Base-by-base conservation (phyloP, 768 basidiomycete genomes). In the Austroboletus festivus region DNA sequence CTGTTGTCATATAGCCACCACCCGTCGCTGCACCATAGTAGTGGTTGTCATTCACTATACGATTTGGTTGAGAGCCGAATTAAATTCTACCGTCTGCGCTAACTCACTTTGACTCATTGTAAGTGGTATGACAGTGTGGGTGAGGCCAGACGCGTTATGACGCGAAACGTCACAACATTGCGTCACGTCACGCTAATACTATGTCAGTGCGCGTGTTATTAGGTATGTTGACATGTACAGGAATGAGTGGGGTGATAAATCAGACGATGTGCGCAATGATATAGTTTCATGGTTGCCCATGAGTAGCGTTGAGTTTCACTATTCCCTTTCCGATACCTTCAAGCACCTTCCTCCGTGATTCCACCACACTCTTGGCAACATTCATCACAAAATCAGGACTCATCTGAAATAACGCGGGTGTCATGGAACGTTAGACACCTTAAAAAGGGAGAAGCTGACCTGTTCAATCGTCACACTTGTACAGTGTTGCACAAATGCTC, bases 301-400 rank as follows among this genome's bases (percentile, higher is more conserved):
- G 71, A 11, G 67, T 70, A 31, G 72, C 65, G 57, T 69, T 71
- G 39, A 85, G 63, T 42, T 79, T 80, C n/a, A 64, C 58, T 47
- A 86, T 73, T 16, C 89, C 88, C 60, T 85, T 89, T 23, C 80
- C 82, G 35, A 83, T 70, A 22, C 87, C 88, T 47, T 87, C 86
- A 19, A 82, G 64, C 7, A 85, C 78, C 64, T 82, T 86, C 64
- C 79, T 86, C 35, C 84, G 81, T 3, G 88, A 71, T 22, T 92
- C 88, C 6, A 73, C 77, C 33, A 85, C 66, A 57, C 73, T 85
- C 71, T 86, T 88, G 12, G 78, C 79, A 22, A 85, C 65, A 19
- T 73, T 73, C 48, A 79, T 63, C 38, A 82, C 71, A 55, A 83
- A 85, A 48, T 88, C 86, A 24, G 78, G 75, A 50, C 82, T 79